Conservation (phyloP, 116 monocot species). For the Iris pallida region DNA sequence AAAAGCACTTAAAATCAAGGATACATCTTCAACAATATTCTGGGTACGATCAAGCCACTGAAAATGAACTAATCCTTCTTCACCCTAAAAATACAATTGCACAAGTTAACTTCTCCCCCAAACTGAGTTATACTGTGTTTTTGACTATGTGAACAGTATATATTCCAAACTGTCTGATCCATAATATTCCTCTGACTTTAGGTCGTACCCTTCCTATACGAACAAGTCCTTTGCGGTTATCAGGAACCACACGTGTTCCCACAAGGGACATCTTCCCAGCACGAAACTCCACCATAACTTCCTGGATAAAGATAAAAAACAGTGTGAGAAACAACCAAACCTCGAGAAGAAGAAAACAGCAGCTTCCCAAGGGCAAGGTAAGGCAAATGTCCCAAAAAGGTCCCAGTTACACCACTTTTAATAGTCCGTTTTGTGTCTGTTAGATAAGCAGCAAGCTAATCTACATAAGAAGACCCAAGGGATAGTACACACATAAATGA, state of each 20-base stretch:
- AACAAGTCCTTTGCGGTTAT: slow-evolving; percentile 75
- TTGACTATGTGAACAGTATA: neutral
- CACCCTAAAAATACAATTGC: slow-evolving; percentile 37
- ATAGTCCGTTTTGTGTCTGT: too few species aligned
- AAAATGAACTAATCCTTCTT: slow-evolving; percentile 88
- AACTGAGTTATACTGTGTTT: too few species aligned
- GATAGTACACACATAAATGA: too few species aligned
- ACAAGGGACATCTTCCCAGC: slow-evolving; percentile 70
- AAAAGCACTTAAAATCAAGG: slow-evolving; percentile 11
- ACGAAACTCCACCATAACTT: slow-evolving; percentile 78
- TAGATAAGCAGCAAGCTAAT: too few species aligned
- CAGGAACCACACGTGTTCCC: slow-evolving; percentile 72
- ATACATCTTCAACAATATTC: slow-evolving; percentile 68
- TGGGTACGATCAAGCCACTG: slow-evolving; percentile 78
- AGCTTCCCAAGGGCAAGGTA: too few species aligned
- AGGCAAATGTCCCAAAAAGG: too few species aligned
- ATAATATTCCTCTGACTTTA: neutral
- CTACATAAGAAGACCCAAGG: too few species aligned
- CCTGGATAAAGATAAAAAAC: slow-evolving; percentile 28
- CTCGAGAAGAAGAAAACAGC: too few species aligned
- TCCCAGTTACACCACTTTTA: too few species aligned
- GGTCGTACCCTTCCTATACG: slow-evolving; percentile 68
- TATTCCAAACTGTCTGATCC: neutral
- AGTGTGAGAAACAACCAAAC: too few species aligned
- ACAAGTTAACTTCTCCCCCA: neutral